phyloP scores from a whole-genome alignment of 306 rosid genomes.

The Carpinus fangiana region DNA sequence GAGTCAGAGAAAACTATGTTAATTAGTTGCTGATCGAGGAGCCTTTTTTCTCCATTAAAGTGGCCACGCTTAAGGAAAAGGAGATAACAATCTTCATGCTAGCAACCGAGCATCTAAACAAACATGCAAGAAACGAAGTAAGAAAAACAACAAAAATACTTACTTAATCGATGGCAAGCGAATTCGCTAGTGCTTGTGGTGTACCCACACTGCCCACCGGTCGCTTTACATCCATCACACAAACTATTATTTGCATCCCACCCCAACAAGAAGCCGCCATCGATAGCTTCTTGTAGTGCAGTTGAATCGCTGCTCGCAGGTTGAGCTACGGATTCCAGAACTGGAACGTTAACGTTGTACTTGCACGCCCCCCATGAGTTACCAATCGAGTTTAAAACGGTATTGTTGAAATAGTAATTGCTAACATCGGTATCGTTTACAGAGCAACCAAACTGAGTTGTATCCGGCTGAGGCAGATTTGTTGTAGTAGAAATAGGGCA shows the following conservation, averaged over 20 bases:
- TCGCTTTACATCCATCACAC: constrained; percentile 39
- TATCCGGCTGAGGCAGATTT: not conserved
- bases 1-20: not conserved
- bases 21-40: too few species aligned
- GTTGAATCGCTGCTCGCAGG: constrained; percentile 2
- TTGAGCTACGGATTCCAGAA: constrained; percentile 34
- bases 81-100: not conserved
- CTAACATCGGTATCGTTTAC: not conserved
- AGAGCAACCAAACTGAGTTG: constrained; percentile 39
- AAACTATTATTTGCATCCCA: constrained; percentile 45
- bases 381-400: not conserved
- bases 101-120: not conserved
- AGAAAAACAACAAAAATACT: constrained; percentile 1
- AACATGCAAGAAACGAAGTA: not conserved
- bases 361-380: constrained; percentile 25
- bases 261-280: constrained; percentile 42
- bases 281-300: constrained; percentile 33
- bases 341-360: constrained; percentile 24
- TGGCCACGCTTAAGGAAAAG: not conserved
- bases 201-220: constrained; percentile 54
- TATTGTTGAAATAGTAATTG: constrained; percentile 26
- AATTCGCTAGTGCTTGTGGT: constrained; percentile 31
- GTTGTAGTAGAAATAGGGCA: constrained; percentile 22
- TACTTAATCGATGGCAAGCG: constrained; percentile 56
- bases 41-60: not conserved